Evolutionary conservation across 2,329 filamentous ascomycete species (phyloP).

Genomic region (Alternaria alternata): DNA sequence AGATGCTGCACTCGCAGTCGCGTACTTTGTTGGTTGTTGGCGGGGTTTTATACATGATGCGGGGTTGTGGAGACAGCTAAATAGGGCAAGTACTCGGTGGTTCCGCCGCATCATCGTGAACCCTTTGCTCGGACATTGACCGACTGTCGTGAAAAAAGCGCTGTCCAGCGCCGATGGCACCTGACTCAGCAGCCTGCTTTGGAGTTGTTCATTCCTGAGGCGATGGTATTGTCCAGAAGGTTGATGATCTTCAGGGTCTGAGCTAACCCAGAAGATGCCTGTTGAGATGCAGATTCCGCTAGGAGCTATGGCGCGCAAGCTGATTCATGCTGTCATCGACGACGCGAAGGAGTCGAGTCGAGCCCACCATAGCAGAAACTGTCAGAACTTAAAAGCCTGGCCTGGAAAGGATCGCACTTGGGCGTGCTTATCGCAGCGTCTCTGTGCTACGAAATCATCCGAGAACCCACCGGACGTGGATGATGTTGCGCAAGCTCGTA

Average conservation of each 20-base stretch:
- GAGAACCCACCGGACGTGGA: not conserved
- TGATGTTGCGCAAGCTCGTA: not conserved
- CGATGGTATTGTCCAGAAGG: slow-evolving; percentile 7
- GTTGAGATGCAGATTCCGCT: slow-evolving; percentile 2
- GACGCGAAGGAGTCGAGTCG: not conserved
- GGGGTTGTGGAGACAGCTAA: slow-evolving; percentile 28
- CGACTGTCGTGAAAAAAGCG: slow-evolving; percentile 8
- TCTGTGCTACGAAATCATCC: not conserved
- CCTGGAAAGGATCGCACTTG: not conserved
- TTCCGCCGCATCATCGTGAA: slow-evolving; percentile 20
- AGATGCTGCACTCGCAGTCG: not conserved
- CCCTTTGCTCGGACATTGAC: slow-evolving; percentile 5
- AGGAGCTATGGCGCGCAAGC: slow-evolving; percentile 7
- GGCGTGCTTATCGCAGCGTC: not conserved
- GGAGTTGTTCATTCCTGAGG: not conserved
- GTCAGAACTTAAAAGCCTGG: not conserved
- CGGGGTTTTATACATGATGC: slow-evolving; percentile 29
- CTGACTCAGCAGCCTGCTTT: not conserved
- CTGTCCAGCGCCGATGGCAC: not conserved
- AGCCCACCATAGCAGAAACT: not conserved
- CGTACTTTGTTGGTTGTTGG: slow-evolving; percentile 20
- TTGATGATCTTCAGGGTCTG: slow-evolving; percentile 16
- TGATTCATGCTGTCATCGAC: slow-evolving; percentile 5
- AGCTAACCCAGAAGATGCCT: slow-evolving; percentile 9
- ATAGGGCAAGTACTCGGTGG: slow-evolving; percentile 26